phyloP scores from a whole-genome alignment of 805 yeast species.

The Nakazawaea sp. region DNA sequence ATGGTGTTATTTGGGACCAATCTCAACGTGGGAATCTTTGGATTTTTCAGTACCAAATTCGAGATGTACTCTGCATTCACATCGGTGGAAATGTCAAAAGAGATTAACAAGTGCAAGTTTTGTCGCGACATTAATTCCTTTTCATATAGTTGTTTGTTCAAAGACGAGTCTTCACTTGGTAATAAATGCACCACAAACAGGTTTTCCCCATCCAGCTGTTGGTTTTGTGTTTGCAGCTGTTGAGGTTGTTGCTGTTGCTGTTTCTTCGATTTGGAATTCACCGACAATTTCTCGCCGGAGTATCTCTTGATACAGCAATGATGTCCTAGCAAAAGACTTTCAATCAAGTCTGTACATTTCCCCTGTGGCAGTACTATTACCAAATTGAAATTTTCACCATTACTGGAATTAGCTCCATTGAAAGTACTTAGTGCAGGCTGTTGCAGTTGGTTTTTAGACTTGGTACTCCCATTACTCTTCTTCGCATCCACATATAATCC shows the following conservation, averaged over 20 bases:
- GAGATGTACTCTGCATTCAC: constrained; percentile 12
- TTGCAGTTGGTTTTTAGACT: not conserved
- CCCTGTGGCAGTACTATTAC: constrained; percentile 70
- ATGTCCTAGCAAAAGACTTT: constrained; percentile 62
- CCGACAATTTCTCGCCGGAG: constrained; percentile 46
- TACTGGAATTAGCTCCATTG: constrained; percentile 16
- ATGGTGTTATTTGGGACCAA: constrained; percentile 74
- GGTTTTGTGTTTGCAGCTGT: constrained; percentile 2
- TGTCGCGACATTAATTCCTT: constrained; percentile 2
- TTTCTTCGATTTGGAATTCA: constrained; percentile 20
- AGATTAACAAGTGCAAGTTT: constrained; percentile 21
- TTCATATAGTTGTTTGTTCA: constrained; percentile 13
- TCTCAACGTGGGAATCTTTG: constrained; percentile 39
- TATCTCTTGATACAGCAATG: constrained; percentile 50
- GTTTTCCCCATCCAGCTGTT: constrained; percentile 12
- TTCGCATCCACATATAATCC: constrained; percentile 25
- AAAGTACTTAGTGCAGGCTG: too few species aligned
- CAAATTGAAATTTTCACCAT: constrained; percentile 34
- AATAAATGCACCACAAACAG: constrained; percentile 32
- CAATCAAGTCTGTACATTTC: constrained; percentile 62
- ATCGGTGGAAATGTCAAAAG: constrained; percentile 25
- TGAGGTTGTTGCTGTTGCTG: constrained; percentile 16
- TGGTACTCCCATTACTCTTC: constrained; percentile 6
- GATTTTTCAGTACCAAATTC: constrained; percentile 9
- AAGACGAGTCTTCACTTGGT: constrained; percentile 26